Conservation (phyloP, 1,139 yeast species). For the Blastobotrys malaysiensis region DNA sequence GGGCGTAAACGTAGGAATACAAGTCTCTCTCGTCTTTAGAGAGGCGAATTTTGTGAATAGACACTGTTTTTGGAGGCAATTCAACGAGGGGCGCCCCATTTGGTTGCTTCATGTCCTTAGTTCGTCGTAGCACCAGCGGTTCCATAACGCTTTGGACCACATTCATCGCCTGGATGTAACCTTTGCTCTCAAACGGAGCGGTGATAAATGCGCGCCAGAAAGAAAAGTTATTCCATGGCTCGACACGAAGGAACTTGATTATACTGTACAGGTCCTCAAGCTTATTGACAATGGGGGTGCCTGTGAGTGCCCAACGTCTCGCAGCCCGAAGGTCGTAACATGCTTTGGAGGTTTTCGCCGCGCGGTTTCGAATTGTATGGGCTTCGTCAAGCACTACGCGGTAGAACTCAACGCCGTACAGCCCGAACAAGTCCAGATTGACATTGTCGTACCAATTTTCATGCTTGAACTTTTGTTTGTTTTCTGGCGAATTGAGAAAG, state of each 20-base stretch:
- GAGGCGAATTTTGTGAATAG: slow-evolving; percentile 61
- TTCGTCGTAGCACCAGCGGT: slow-evolving; percentile 77
- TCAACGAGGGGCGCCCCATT: slow-evolving; percentile 73
- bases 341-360: slow-evolving; percentile 77
- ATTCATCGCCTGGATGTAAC: slow-evolving; percentile 65
- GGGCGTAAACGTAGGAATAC: slow-evolving; percentile 64
- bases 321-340: slow-evolving; percentile 58
- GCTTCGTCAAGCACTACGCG: slow-evolving; percentile 89
- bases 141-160: slow-evolving; percentile 80
- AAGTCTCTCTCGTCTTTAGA: slow-evolving; percentile 60
- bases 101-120: slow-evolving; percentile 73
- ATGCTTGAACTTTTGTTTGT: slow-evolving; percentile 11
- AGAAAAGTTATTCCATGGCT: slow-evolving; percentile 85
- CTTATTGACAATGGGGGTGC: slow-evolving; percentile 89
- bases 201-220: slow-evolving; percentile 90
- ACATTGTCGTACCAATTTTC: slow-evolving; percentile 20
- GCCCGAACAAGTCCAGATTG: slow-evolving; percentile 38
- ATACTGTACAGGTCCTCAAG: slow-evolving; percentile 81
- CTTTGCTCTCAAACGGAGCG: slow-evolving; percentile 70
- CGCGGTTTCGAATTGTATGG: slow-evolving; percentile 78
- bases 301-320: slow-evolving; percentile 84
- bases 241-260: slow-evolving; percentile 66
- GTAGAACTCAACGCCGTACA: slow-evolving; percentile 70
- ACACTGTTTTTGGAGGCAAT: slow-evolving; percentile 70
- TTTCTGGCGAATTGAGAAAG: slow-evolving; percentile 7